phyloP scores from a whole-genome alignment of 495 filamentous ascomycete species.

The Penicillium salamii region DNA sequence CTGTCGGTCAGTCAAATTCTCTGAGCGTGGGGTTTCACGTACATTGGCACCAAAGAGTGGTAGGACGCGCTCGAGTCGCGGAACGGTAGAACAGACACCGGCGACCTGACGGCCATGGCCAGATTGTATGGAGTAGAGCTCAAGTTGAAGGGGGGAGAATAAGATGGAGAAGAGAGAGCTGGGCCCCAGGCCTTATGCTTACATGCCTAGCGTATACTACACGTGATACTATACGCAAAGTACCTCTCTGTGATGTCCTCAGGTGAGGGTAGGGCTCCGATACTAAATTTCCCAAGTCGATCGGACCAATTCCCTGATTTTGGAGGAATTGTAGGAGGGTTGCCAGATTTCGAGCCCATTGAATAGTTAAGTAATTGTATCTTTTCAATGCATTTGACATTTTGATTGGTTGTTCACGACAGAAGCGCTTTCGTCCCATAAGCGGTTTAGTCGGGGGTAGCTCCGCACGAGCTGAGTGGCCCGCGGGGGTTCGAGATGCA shows the following conservation, averaged over 20 bases:
- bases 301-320: no score
- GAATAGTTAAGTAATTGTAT: slow-evolving; percentile 1
- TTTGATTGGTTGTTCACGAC: neutral
- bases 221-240: slow-evolving; percentile 3
- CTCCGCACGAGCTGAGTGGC: slow-evolving; percentile 2
- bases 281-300: no score
- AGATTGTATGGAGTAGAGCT: slow-evolving; percentile 1
- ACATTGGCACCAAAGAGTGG: slow-evolving; percentile 15
- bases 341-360: neutral
- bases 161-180: neutral
- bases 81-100: slow-evolving; percentile 27
- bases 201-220: slow-evolving; percentile 6
- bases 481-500: neutral
- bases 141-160: neutral
- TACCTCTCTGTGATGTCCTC: neutral
- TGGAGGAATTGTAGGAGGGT: neutral
- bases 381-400: neutral
- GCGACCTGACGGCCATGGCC: slow-evolving; percentile 33
- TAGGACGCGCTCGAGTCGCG: slow-evolving; percentile 5
- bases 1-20: slow-evolving; percentile 1
- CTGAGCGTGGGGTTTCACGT: neutral
- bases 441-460: slow-evolving; percentile 1
- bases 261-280: neutral
- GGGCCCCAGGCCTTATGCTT: slow-evolving; percentile 3
- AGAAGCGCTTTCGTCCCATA: slow-evolving; percentile 6